A percentile compares a stretch with the other conserved stretches of the same genome.
These are phyloP conservation scores for Vitis hybrid DNA, from an alignment of 177 flowering plant species.

Conservation along the genomic window DNA sequence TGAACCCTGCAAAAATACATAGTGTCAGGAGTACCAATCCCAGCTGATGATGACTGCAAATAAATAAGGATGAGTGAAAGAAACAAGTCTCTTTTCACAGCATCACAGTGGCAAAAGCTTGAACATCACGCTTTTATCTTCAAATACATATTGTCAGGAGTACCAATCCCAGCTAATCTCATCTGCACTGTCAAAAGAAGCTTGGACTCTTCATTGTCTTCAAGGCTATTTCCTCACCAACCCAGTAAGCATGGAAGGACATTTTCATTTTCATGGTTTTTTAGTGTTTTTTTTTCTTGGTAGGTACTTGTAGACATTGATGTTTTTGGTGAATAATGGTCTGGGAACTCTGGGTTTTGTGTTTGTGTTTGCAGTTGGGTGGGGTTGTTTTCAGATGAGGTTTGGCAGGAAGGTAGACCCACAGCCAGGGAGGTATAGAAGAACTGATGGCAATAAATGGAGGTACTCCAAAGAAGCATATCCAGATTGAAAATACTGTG, in stretches of 20 bases:
- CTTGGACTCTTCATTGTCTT: slow-evolving; percentile 33
- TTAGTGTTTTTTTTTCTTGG: background rate
- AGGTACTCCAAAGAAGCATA: slow-evolving; percentile 62
- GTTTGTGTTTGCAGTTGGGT: slow-evolving; percentile 34
- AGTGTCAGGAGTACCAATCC: no score
- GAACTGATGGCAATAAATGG: slow-evolving; percentile 84
- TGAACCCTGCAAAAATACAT: slow-evolving; percentile 10
- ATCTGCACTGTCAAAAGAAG: slow-evolving; percentile 36
- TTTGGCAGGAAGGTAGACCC: slow-evolving; percentile 64
- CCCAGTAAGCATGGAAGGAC: slow-evolving; percentile 29
- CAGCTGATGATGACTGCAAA: no score
- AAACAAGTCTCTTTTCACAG: slow-evolving; percentile 40
- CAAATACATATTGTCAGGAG: slow-evolving; percentile 52
- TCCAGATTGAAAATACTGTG: slow-evolving; percentile 68
- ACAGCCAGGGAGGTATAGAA: slow-evolving; percentile 75
- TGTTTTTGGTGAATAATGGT: background rate
- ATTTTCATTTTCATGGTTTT: slow-evolving; percentile 3
- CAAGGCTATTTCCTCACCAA: slow-evolving; percentile 45
- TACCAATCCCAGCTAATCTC: slow-evolving; percentile 57
- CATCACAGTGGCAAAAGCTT: slow-evolving; percentile 61
- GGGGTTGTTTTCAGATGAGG: slow-evolving; percentile 62
- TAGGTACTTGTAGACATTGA: background rate
- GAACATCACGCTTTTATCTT: slow-evolving; percentile 66
- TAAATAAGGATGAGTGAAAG: slow-evolving; percentile 22
- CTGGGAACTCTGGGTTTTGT: background rate